Evolutionary conservation across 2,329 filamentous ascomycete genomes (phyloP), one percentile per base, ranked within the genome.

Genomic region (Xylariaceae sp.): DNA sequence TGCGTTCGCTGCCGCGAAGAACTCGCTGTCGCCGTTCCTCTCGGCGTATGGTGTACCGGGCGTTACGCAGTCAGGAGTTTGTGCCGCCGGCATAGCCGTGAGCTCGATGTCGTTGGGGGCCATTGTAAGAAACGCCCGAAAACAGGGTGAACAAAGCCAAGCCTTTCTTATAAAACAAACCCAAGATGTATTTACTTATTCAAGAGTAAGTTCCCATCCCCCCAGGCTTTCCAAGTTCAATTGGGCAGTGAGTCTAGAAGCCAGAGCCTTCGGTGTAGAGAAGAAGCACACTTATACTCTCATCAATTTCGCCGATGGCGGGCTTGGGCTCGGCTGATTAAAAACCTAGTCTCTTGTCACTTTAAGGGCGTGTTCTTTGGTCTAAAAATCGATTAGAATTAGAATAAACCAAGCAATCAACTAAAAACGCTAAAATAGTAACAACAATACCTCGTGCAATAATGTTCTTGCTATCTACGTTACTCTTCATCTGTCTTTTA

Each of bases 251-350:
- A n/a, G 8, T 23, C 14, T 37, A n/a, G 11, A 49, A 29, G 37
- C 12, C n/a, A 23, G 9, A 14, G 28, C 14, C 6, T 19, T 48
- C 16, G 12, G 21, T 21, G 28, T 50, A 47, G 4, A 36, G 14
- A 36, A 12, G 5, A 19, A 19, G 23, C 21, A 47, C 21, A 58
- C 19, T 48, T 58, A 58, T 58, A 58, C 47, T 52, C 43, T n/a
- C 23, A 17, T 41, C 45, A 36, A 31, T 21, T 41, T 46, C 46
- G 31, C 55, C 58, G 58, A 58, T 58, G 51, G 53, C 58, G 58
- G 58, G 45, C 36, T 39, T 14, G 23, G 24, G n/a, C n/a, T n/a
- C n/a, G n/a, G n/a, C n/a, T n/a, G n/a, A n/a, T n/a, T n/a, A n/a
- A n/a, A n/a, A n/a, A n/a, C n/a, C n/a, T n/a, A n/a, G n/a, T n/a